Evolutionary conservation across 2,329 filamentous ascomycete species (phyloP).

Genomic region (Penicillium glabrum): DNA sequence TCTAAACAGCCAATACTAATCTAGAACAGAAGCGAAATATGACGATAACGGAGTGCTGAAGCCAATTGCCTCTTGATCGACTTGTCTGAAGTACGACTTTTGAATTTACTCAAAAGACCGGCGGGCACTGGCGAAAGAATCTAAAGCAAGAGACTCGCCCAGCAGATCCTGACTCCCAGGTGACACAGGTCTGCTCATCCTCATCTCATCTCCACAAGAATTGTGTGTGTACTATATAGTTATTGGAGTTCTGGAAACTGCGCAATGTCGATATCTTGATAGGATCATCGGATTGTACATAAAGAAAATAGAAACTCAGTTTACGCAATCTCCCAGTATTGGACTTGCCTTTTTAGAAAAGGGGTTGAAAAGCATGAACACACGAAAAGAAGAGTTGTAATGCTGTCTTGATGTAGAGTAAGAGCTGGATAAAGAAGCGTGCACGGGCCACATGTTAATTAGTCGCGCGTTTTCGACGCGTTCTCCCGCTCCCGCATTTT

Average conservation of each 20-base stretch:
- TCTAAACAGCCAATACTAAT: conserved; percentile 22
- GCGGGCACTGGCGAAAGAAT: background rate
- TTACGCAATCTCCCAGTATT: background rate
- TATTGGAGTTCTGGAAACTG: background rate
- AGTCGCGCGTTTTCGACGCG: conserved; percentile 39
- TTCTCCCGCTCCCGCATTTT: conserved; percentile 23
- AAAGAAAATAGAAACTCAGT: background rate
- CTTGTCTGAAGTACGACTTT: background rate
- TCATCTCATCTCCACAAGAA: conserved; percentile 19
- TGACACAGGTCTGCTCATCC: background rate
- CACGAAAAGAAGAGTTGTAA: too few relatives aligned
- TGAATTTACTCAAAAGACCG: background rate
- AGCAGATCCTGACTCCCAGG: background rate
- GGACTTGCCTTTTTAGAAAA: too few relatives aligned
- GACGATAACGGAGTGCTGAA: conserved; percentile 74
- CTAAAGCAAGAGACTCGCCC: background rate
- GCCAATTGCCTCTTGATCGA: conserved; percentile 47
- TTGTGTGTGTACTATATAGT: conserved; percentile 18
- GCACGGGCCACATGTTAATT: conserved; percentile 42
- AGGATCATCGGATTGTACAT: background rate
- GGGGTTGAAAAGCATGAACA: too few relatives aligned
- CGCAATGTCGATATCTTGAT: background rate
- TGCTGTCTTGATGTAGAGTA: background rate
- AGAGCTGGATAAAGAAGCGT: conserved; percentile 2
- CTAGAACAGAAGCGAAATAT: conserved; percentile 67